Conservation (phyloP, 2,329 filamentous ascomycete genomes). For the Diaporthe aspalathi region DNA sequence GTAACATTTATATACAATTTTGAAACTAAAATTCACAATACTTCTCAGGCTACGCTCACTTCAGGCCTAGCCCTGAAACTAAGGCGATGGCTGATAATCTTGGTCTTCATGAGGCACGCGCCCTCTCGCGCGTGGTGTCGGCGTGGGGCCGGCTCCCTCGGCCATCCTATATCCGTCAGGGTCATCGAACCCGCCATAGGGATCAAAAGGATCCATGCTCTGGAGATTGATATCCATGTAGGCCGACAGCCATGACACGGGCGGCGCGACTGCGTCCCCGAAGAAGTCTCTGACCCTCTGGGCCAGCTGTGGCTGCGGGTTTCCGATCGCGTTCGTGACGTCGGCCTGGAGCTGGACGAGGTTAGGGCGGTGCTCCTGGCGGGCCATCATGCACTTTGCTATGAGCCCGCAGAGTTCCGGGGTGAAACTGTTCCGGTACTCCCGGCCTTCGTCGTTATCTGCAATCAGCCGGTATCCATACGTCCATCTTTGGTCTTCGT, state of each 20-base stretch:
- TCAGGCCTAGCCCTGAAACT: too few relatives aligned
- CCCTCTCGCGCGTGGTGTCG: not conserved
- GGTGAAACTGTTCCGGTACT: not conserved
- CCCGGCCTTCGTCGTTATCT: too few relatives aligned
- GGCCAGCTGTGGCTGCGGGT: not conserved
- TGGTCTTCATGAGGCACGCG: not conserved
- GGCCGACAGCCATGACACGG: not conserved
- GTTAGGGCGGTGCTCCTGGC: constrained; percentile 19
- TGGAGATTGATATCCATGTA: not conserved
- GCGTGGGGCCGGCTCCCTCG: not conserved
- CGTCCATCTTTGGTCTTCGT: not conserved
- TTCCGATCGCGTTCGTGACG: not conserved
- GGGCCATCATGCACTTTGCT: constrained; percentile 11
- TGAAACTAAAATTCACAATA: too few relatives aligned
- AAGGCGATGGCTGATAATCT: not conserved
- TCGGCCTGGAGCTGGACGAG: not conserved
- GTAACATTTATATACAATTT: too few relatives aligned
- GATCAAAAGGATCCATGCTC: not conserved
- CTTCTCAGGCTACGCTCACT: too few relatives aligned
- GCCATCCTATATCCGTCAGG: not conserved
- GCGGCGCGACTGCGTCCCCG: not conserved
- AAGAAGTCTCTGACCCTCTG: not conserved
- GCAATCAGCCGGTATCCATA: constrained; percentile 5
- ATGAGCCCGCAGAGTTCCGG: not conserved
- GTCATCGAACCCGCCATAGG: not conserved